These are phyloP conservation scores for Tinospora cordifolia DNA, from an alignment of 164 flowering plant genomes.

Conservation along the genomic window DNA sequence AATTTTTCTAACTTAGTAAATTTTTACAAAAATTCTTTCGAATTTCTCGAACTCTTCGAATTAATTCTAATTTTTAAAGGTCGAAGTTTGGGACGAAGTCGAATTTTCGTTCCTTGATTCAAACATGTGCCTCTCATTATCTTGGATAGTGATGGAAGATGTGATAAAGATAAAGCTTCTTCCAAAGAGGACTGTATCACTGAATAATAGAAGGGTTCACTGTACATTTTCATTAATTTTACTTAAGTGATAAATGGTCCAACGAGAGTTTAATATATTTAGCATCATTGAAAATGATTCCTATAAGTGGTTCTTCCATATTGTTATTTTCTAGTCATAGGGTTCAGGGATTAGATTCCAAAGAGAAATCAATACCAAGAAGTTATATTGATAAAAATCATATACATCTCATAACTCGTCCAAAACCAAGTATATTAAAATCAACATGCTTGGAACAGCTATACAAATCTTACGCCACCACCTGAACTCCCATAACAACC, in stretches of 20 bases:
- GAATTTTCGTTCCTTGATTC: too few relatives aligned
- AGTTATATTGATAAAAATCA: background rate
- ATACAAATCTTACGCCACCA: background rate
- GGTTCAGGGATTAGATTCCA: background rate
- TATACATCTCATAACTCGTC: background rate
- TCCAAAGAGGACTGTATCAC: background rate
- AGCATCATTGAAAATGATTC: too few relatives aligned
- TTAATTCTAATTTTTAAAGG: too few relatives aligned
- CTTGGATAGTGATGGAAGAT: too few relatives aligned
- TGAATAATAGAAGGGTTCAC: background rate
- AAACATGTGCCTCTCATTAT: too few relatives aligned
- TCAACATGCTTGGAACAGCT: background rate
- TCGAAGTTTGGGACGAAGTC: too few relatives aligned
- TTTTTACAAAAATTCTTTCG: too few relatives aligned
- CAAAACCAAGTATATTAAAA: background rate
- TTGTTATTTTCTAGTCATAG: too few relatives aligned
- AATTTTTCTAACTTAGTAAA: too few relatives aligned
- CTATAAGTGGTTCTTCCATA: too few relatives aligned
- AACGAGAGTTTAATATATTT: too few relatives aligned
- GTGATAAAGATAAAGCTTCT: background rate
- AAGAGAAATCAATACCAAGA: background rate
- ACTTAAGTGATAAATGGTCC: background rate
- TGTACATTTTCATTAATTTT: background rate
- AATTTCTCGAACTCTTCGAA: too few relatives aligned
- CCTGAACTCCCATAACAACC: background rate